phyloP scores from a whole-genome alignment of 306 rosid genomes.

The Quercus gilva region DNA sequence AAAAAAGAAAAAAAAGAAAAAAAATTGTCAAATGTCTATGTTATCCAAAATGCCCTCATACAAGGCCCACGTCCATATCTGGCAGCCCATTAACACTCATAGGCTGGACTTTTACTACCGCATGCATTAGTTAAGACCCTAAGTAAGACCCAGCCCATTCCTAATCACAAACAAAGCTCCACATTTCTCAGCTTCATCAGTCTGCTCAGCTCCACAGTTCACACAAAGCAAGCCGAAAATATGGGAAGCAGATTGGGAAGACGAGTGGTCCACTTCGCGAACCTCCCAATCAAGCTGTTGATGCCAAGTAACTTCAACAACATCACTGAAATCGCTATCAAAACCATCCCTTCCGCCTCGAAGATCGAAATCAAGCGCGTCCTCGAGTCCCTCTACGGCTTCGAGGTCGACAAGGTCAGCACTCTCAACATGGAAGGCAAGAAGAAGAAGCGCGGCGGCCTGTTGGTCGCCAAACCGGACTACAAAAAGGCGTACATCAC shows the following conservation, averaged over 20 bases:
- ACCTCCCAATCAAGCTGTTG: conserved; percentile 62
- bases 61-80: not conserved
- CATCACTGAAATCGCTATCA: conserved; percentile 67
- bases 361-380: conserved; percentile 74
- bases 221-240: not conserved
- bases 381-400: conserved; percentile 61
- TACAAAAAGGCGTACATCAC: conserved; percentile 92
- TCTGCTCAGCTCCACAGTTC: not conserved
- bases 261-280: conserved; percentile 54
- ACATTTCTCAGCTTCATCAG: not conserved
- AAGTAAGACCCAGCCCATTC: not conserved
- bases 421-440: conserved; percentile 86
- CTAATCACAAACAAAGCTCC: not conserved
- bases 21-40: not conserved
- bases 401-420: conserved; percentile 71
- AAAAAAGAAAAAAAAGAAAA: fast-evolving
- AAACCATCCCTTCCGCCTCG: conserved; percentile 81
- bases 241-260: conserved; percentile 71
- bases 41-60: not conserved
- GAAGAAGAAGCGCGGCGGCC: conserved; percentile 64
- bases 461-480: conserved; percentile 60
- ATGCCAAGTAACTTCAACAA: conserved; percentile 57
- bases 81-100: not conserved
- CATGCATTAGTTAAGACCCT: not conserved
- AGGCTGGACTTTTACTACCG: no score